Evolutionary conservation across 441 rosid genomes (phyloP).

Genomic region (Metrosideros polymorpha): DNA sequence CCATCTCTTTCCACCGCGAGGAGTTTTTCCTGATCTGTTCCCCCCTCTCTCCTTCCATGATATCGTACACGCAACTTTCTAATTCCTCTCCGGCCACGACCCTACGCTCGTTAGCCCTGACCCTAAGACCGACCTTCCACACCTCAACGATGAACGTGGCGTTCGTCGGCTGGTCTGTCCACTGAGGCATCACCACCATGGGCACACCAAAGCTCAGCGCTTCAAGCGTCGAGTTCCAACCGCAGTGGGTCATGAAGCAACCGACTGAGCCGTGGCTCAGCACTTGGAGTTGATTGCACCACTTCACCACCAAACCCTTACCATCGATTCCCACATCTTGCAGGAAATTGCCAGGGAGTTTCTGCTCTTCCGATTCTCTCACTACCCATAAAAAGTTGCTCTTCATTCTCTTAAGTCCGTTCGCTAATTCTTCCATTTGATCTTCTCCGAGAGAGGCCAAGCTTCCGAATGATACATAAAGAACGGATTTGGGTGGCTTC

Average conservation of each 20-base stretch:
- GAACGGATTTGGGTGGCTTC: neutral
- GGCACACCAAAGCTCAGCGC: neutral
- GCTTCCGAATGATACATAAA: neutral
- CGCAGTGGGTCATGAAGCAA: neutral
- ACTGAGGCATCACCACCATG: neutral
- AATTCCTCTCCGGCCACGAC: slow-evolving; percentile 17
- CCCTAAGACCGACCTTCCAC: slow-evolving; percentile 23
- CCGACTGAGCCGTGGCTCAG: neutral
- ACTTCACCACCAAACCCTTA: neutral
- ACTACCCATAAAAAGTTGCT: neutral
- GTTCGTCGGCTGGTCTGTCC: neutral
- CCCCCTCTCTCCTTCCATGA: slow-evolving; percentile 12
- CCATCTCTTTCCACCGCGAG: slow-evolving; percentile 16
- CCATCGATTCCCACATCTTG: neutral
- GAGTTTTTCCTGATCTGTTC: slow-evolving; percentile 27
- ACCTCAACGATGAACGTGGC: neutral
- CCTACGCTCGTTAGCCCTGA: slow-evolving; percentile 12
- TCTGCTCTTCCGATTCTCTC: neutral
- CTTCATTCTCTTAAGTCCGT: neutral
- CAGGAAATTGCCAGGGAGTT: neutral
- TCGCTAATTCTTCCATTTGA: neutral
- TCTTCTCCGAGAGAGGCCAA: neutral
- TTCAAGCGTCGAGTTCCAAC: neutral
- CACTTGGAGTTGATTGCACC: neutral
- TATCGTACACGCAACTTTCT: slow-evolving; percentile 26